Base-by-base conservation (phyloP, 768 basidiomycete genomes). In the Boletus reticuloceps region DNA sequence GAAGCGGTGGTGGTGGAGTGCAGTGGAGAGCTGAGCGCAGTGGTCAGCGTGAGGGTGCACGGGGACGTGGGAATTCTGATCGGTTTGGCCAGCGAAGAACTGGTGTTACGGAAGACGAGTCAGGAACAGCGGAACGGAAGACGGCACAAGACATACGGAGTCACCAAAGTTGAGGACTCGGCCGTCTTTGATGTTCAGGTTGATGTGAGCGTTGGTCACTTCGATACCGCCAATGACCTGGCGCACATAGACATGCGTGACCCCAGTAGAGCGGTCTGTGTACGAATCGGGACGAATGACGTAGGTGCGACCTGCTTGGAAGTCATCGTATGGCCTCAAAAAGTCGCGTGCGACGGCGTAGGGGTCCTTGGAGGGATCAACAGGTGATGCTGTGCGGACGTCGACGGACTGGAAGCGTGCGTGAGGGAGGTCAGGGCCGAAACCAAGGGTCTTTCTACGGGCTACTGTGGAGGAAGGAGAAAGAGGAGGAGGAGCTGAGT, bases 151-250 rank as follows among this genome's bases (percentile, higher is more conserved):
- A 78, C 87, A 57, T 62, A 92, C 91, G 59, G 92, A 94, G 68
- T 88, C 89, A 43, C 94, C 94, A 63, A 86, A 92, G 1, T 92
- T 94, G 45, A 98, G 66, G 19, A 98, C 81, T 62, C 80, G 74
- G 42, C 92, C 94, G 51, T 89, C 82, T 72, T 86, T 86, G 71
- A 98, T 77, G 76, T 98, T 97, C 67, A 99, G 74, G 70, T 98
- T 98, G 76, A 97, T 83, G 72, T 97, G 89, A 29, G 90, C 91
- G 64, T 97, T 92, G 12, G 82, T 80, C 16, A 99, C 92, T 66
- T 96, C 91, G 43, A 96, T 75, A 14, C 92, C 94, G 54, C 89
- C 85, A 64, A 94, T 74, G 54, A 89, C 58, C 74, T 99, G 95
- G 61, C 87, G 82, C 57, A 88, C 85, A 68, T 95, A 96, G 62